A percentile compares a stretch with the other conserved stretches of the same genome.
These are phyloP conservation scores for Apocynum venetum DNA, from an alignment of 257 asterid species.

Conservation along the genomic window DNA sequence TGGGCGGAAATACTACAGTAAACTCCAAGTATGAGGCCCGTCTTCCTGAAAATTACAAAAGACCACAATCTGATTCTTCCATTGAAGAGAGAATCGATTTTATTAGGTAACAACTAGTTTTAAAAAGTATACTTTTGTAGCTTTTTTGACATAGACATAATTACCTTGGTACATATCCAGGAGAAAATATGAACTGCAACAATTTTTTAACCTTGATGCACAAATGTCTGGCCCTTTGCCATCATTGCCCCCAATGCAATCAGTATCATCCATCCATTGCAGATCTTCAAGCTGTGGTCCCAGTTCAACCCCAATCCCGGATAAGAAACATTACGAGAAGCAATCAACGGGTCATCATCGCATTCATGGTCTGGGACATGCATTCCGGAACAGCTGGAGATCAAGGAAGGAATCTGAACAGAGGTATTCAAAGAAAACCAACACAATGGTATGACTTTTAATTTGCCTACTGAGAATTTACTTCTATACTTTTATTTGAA, in stretches of 20 bases:
- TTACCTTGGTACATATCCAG: slow-evolving; percentile 33
- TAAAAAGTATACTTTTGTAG: too few species aligned
- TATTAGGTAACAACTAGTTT: slow-evolving; percentile 46
- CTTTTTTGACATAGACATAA: too few species aligned
- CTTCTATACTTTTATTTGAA: too few species aligned
- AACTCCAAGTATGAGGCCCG: slow-evolving; percentile 71
- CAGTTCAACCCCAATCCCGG: slow-evolving; percentile 21
- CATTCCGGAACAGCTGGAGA: slow-evolving; percentile 81
- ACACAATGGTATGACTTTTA: slow-evolving; percentile 50
- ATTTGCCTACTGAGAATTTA: too few species aligned
- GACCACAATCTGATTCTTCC: slow-evolving; percentile 65
- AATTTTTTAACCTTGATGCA: slow-evolving; percentile 45
- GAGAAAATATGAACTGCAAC: slow-evolving; percentile 79
- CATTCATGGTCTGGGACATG: slow-evolving; percentile 62
- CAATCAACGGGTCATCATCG: slow-evolving; percentile 43
- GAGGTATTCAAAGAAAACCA: slow-evolving; percentile 47
- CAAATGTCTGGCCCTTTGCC: slow-evolving; percentile 46
- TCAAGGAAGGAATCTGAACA: slow-evolving; percentile 42
- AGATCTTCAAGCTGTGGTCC: slow-evolving; percentile 34
- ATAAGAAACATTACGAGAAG: slow-evolving; percentile 46
- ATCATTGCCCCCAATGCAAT: slow-evolving; percentile 16
- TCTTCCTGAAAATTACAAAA: slow-evolving; percentile 52
- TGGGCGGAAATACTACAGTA: slow-evolving; percentile 75
- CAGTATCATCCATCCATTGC: slow-evolving; percentile 29
- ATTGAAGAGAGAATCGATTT: slow-evolving; percentile 80